Base-by-base conservation (phyloP, 257 asterid species). In the Thymus quinquecostatus region DNA sequence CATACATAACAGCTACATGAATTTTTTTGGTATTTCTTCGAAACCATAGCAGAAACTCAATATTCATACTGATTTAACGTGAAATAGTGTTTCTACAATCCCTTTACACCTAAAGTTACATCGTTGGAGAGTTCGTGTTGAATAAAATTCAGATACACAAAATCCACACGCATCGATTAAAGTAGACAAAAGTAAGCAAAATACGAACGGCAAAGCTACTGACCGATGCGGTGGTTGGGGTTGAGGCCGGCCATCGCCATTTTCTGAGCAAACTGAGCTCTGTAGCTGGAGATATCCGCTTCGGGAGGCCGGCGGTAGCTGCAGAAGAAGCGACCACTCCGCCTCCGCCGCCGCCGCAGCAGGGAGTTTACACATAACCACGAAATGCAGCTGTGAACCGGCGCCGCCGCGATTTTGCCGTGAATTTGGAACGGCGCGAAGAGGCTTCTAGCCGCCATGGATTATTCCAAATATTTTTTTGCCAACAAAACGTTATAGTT, bases 181-280 rank as follows among this genome's bases (percentile, higher is more conserved):
- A 64, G 78, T 40, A 40, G 6, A 50, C 6, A 53, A 29, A 34
- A 49, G 1, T n/a, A 68, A 1, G 21, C 2, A 48, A 68, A 40
- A 55, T 32, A 32, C 11, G 34, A 1, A 7, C 38, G 38, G 38
- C 1, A 34, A 34, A 45, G 50, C 29, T 64, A 73, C 81, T 72
- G 61, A 94, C 97, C 97, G 50, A 94, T 79, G 56, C 84, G 95
- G 72, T 94, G 92, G 72, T 88, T 89, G 65, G 93, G 90, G 66
- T 84, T 89, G 68, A 94, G 86, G 64, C 95, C 97, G 59, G 95
- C 97, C 90, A 89, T 82, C 14, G 78, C 84, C 97, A 94, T 87
- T 81, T 88, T 85, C 49, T 77, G 84, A 13, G 96, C 82, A 63
- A 91, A 91, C 57, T 80, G 70, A 12, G 81, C 85, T 57, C 64